Percentiles rank a stretch among this genome's conserved stretches.
Conservation (phyloP, 2,329 filamentous ascomycete genomes). For the Colletotrichum sp. region DNA sequence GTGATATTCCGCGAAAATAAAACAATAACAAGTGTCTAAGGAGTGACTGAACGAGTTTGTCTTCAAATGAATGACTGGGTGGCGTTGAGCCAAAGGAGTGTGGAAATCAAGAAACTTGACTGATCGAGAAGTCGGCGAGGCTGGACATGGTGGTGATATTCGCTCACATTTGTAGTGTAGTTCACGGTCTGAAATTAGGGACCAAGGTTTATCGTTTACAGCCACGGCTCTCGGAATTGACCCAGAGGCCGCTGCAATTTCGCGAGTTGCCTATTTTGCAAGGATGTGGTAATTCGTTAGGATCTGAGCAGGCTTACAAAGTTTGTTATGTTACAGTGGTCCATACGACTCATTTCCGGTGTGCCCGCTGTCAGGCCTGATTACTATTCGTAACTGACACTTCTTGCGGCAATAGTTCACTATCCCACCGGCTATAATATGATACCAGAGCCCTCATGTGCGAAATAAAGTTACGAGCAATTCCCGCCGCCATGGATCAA, state of each 20-base stretch:
- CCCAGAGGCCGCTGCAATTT: not conserved
- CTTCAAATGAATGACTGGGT: not conserved
- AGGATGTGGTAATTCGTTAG: not conserved
- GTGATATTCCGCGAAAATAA: not conserved
- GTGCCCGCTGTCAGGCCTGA: not conserved
- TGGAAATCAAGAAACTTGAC: not conserved
- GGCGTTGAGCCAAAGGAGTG: not conserved
- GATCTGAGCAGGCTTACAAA: not conserved
- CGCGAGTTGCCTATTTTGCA: not conserved
- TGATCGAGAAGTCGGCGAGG: not conserved
- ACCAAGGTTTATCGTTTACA: not conserved
- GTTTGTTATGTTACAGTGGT: not conserved
- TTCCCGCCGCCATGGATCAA: not conserved
- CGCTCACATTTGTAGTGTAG: not conserved
- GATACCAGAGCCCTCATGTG: not conserved
- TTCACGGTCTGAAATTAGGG: not conserved
- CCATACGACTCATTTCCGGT: not conserved
- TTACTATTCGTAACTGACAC: not conserved
- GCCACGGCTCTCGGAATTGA: not conserved
- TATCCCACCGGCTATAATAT: not conserved
- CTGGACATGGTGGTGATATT: not conserved
- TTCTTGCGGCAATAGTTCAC: not conserved
- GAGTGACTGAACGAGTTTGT: not conserved
- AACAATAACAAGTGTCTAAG: not conserved
- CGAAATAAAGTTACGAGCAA: not conserved